Conservation (phyloP, 148 eudicot genomes). For the Chenopodium quinoa region DNA sequence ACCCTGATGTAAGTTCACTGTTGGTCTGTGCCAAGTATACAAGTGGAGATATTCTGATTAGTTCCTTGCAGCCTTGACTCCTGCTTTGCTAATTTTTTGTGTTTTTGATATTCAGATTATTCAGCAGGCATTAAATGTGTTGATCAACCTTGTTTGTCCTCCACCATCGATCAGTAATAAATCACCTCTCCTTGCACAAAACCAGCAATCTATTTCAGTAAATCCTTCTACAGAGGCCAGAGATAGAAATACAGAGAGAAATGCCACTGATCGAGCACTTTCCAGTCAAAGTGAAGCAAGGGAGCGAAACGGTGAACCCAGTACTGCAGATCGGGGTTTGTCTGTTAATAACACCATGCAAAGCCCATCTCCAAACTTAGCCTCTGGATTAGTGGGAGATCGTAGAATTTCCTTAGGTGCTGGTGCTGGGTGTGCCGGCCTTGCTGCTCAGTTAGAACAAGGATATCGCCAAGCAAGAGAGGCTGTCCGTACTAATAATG, state of each 20-base stretch:
- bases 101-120: conserved; percentile 59
- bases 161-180: conserved; percentile 96
- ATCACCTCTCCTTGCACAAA: conserved; percentile 54
- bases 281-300: conserved; percentile 53
- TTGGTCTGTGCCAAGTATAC: conserved; percentile 2
- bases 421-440: conserved; percentile 94
- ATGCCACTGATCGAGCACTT: conserved; percentile 43
- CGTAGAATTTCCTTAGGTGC: conserved; percentile 88
- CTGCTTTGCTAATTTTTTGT: conserved; percentile 1
- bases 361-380: conserved; percentile 44
- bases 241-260: conserved; percentile 52
- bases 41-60: not conserved
- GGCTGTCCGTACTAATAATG: conserved; percentile 94
- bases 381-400: conserved; percentile 93
- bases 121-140: conserved; percentile 81
- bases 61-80: not conserved
- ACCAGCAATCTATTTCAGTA: conserved; percentile 47
- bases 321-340: conserved; percentile 52
- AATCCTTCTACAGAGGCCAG: conserved; percentile 56
- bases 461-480: conserved; percentile 94
- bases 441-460: conserved; percentile 96
- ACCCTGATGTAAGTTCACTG: conserved; percentile 71
- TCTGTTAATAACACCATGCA: conserved; percentile 43
- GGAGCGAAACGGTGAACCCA: conserved; percentile 61
- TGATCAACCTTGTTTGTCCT: conserved; percentile 95